Evolutionary conservation across 1,139 yeast genomes (phyloP).

Genomic region (Blastobotrys raffinosifermentans): DNA sequence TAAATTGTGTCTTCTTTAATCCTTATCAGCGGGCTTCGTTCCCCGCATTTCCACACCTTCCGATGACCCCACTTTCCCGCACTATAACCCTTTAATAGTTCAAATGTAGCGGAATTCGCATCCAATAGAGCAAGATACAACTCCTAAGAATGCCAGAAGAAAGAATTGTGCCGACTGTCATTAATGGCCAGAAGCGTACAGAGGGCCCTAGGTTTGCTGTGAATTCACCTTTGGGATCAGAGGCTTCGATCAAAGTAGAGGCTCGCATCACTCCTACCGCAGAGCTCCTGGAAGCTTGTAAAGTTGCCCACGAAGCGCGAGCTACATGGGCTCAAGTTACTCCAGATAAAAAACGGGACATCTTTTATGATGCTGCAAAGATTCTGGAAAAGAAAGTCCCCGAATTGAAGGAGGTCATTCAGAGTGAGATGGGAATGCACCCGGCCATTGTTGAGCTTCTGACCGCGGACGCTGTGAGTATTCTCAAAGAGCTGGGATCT

Average conservation of each 20-base stretch:
- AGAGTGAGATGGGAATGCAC: not conserved
- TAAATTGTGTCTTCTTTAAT: no score
- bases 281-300: not conserved
- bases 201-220: not conserved
- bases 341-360: not conserved
- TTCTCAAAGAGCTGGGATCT: not conserved
- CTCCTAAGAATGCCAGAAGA: no score
- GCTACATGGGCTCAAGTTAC: not conserved
- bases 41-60: no score
- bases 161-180: constrained; percentile 1
- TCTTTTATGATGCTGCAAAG: not conserved
- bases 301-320: not conserved
- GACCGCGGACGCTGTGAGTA: not conserved
- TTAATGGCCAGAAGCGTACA: not conserved
- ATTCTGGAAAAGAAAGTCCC: not conserved
- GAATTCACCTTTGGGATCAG: not conserved
- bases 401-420: not conserved
- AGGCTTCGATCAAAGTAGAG: not conserved
- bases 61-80: no score
- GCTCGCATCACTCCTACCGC: not conserved
- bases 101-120: no score
- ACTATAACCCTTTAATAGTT: no score
- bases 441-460: not conserved
- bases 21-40: no score
- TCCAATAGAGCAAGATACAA: no score